These are phyloP conservation scores for Primulina huaijiensis DNA, from an alignment of 257 asterid species.

Conservation along the genomic window DNA sequence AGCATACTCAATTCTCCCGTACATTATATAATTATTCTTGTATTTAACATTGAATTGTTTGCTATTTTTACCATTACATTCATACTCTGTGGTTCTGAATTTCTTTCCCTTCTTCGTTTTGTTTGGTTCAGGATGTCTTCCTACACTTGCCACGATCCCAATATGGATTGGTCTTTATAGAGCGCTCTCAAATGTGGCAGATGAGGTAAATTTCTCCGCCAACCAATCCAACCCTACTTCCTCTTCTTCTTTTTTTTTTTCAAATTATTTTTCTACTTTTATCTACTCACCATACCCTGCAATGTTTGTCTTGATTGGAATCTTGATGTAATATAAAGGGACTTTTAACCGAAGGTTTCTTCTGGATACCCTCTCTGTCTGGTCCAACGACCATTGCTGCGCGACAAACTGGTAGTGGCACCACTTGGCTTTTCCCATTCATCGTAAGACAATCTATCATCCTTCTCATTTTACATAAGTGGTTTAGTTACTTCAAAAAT, in stretches of 20 bases:
- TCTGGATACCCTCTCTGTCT: conserved; percentile 97
- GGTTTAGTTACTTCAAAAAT: conserved; percentile 2
- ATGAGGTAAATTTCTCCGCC: conserved; percentile 60
- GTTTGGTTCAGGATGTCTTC: conserved; percentile 74
- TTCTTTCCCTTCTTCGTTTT: conserved; percentile 3
- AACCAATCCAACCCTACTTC: conserved; percentile 7
- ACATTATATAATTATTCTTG: conserved; percentile 15
- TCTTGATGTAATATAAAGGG: conserved; percentile 50
- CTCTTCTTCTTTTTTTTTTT: conserved; percentile 1
- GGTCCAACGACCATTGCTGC: conserved; percentile 95
- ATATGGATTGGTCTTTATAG: conserved; percentile 99
- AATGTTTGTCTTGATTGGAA: conserved; percentile 21
- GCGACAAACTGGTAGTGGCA: conserved; percentile 88
- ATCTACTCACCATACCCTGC: background rate
- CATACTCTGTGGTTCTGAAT: conserved; percentile 11
- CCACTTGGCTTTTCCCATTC: conserved; percentile 95
- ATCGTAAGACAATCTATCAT: conserved; percentile 50
- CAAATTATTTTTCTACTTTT: background rate
- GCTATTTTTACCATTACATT: conserved; percentile 6
- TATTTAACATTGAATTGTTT: conserved; percentile 9
- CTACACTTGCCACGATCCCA: conserved; percentile 97
- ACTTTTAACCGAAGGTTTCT: conserved; percentile 92
- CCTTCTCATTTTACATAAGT: conserved; percentile 22
- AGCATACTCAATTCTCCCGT: conserved; percentile 12
- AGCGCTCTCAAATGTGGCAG: conserved; percentile 96